Evolutionary conservation across 2,329 filamentous ascomycete genomes (phyloP), one percentile per base, ranked within the genome.

Genomic region (Pseudophaeomoniella oleicola): DNA sequence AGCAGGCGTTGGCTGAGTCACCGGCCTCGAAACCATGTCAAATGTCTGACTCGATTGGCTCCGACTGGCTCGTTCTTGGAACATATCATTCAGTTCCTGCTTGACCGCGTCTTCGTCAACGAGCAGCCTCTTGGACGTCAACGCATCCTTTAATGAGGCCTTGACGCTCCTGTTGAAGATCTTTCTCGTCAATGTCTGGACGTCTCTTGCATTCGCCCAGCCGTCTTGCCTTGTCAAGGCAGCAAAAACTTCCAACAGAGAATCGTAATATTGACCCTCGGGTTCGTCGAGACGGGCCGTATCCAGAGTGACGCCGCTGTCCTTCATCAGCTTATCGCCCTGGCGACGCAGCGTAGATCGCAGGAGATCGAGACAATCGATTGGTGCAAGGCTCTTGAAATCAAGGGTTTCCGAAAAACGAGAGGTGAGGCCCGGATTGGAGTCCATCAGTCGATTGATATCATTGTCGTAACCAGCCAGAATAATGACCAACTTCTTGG

Each of bases 281-380:
- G 16, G 17, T 14, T 16, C 4, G 19, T 39, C 15, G 11, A 41
- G 16, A 32, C 16, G 13, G 14, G 31, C 18, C 17, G 16, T 36
- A 30, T 40, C 18, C 15, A 37, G 2, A n/a, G n/a, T n/a, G n/a
- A n/a, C n/a, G n/a, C n/a, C n/a, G n/a, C n/a, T n/a, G n/a, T n/a
- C n/a, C n/a, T n/a, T n/a, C n/a, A n/a, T n/a, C n/a, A n/a, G n/a
- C n/a, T n/a, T n/a, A 27, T 34, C 36, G 12, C 30, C 36, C 13
- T 19, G 18, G 29, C 36, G 40, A 2, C 18, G 5, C 9, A 34
- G 33, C 4, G 30, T 38, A 11, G 18, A 42, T 2, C 45, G 48
- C 1, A 81, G 46, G 2, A 71, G 53, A 0, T 49, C 37, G 3
- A 69, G 44, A 40, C 71, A 74, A 3, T 67, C 51, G 0, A 47